Evolutionary conservation across 176 grass and related monocot genomes (phyloP).

Genomic region (Chrysopogon serrulatus): DNA sequence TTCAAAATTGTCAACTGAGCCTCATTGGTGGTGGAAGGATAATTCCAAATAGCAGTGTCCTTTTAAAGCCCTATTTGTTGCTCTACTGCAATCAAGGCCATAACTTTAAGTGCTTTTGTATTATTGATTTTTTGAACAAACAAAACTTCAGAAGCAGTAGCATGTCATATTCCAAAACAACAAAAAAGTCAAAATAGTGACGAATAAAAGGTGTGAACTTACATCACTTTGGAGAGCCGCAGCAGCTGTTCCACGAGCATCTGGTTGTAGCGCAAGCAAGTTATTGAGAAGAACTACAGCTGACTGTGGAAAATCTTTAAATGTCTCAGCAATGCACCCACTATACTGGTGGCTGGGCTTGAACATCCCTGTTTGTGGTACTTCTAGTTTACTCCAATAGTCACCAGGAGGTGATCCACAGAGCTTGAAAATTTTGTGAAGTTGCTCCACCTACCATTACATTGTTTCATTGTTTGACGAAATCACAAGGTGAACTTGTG

Average conservation of each 20-base stretch:
- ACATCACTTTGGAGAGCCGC: conserved; percentile 60
- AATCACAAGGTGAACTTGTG: neutral
- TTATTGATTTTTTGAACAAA: conserved; percentile 1
- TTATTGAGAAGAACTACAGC: conserved; percentile 60
- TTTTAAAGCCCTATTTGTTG: neutral
- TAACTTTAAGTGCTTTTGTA: neutral
- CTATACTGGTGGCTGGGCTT: conserved; percentile 63
- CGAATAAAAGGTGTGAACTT: conserved; percentile 18
- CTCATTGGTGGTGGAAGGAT: neutral
- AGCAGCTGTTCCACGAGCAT: conserved; percentile 67
- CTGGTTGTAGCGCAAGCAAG: conserved; percentile 78
- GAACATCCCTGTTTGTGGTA: conserved; percentile 80
- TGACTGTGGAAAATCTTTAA: conserved; percentile 65
- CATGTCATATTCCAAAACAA: neutral
- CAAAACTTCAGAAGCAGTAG: neutral
- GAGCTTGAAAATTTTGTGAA: conserved; percentile 96
- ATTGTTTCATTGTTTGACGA: conserved; percentile 22
- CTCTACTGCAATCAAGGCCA: neutral
- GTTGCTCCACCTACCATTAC: conserved; percentile 79
- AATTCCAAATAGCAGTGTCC: neutral
- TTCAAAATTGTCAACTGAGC: neutral
- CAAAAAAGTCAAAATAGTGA: neutral
- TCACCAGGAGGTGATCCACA: conserved; percentile 74
- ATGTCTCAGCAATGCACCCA: conserved; percentile 56
- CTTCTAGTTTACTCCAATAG: conserved; percentile 76